Percentiles rank a stretch among this genome's conserved stretches.
phyloP scores from a whole-genome alignment of 306 rosid species.

The Vigna hirtella region DNA sequence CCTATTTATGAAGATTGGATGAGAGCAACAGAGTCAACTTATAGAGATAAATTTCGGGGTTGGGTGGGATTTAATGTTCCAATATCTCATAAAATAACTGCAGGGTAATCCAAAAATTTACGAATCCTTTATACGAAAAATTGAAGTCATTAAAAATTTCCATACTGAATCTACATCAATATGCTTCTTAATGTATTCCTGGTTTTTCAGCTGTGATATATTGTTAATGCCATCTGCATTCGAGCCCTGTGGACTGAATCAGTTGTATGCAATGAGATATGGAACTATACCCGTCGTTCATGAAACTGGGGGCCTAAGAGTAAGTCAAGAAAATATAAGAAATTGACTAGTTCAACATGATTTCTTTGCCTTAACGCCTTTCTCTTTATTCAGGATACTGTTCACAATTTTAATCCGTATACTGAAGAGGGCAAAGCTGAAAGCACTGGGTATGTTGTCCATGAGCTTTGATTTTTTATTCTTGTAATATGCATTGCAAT shows the following conservation, averaged over 20 bases:
- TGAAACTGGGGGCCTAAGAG: conserved; percentile 91
- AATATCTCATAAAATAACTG: conserved; percentile 82
- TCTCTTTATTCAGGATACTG: conserved; percentile 70
- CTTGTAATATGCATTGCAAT: conserved; percentile 10
- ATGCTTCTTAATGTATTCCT: conserved; percentile 44
- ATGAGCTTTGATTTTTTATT: conserved; percentile 22
- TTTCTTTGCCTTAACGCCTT: conserved; percentile 32
- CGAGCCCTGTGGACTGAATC: conserved; percentile 94
- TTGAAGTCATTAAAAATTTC: conserved; percentile 44
- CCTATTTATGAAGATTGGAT: conserved; percentile 77
- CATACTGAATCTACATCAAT: conserved; percentile 13
- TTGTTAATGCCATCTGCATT: conserved; percentile 88
- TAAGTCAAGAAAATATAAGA: conserved; percentile 54
- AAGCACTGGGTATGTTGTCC: conserved; percentile 77
- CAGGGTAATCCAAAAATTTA: conserved; percentile 72
- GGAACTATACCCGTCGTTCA: conserved; percentile 96
- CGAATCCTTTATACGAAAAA: conserved; percentile 54
- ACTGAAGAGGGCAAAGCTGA: conserved; percentile 58
- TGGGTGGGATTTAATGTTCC: conserved; percentile 96
- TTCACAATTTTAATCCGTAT: conserved; percentile 69
- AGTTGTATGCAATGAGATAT: conserved; percentile 91
- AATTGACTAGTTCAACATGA: conserved; percentile 25
- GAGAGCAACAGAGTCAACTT: conserved; percentile 75
- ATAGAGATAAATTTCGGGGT: conserved; percentile 79
- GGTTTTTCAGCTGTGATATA: conserved; percentile 77